Conservation (phyloP, 495 filamentous ascomycete genomes). For the Venustampulla echinocandica region DNA sequence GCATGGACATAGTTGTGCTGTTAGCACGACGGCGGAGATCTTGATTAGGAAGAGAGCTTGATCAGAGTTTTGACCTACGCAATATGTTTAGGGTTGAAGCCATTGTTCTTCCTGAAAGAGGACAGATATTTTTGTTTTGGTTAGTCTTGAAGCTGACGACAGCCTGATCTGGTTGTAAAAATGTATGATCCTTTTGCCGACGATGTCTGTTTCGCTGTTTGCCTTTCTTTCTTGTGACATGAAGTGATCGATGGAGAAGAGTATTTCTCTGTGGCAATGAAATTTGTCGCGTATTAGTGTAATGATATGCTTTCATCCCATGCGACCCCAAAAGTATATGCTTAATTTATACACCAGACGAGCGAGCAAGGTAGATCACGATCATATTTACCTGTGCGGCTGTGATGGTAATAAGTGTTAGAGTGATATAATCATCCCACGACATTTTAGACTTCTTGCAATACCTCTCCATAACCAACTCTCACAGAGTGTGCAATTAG, state of each 20-base stretch:
- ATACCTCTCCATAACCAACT: too few relatives aligned
- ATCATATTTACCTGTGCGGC: too few relatives aligned
- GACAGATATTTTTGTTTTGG: background rate
- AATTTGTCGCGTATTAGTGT: too few relatives aligned
- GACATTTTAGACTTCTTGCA: too few relatives aligned
- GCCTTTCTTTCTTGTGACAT: background rate
- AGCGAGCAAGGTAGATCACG: too few relatives aligned
- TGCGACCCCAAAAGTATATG: too few relatives aligned
- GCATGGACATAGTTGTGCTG: background rate
- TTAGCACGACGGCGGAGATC: background rate
- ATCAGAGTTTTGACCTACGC: background rate
- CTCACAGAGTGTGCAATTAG: too few relatives aligned
- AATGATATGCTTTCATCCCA: too few relatives aligned
- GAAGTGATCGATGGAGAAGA: background rate
- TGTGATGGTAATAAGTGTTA: too few relatives aligned
- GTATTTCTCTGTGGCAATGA: too few relatives aligned
- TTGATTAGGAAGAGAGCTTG: background rate
- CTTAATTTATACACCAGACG: too few relatives aligned
- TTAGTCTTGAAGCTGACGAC: background rate
- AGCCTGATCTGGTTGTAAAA: background rate
- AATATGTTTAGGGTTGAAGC: background rate
- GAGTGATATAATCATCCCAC: too few relatives aligned
- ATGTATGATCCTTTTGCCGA: background rate
- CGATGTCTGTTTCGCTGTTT: background rate
- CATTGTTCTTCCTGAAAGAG: background rate